These are phyloP conservation scores for Fusarium multiceps DNA, from an alignment of 2,329 filamentous ascomycete species.

Conservation along the genomic window DNA sequence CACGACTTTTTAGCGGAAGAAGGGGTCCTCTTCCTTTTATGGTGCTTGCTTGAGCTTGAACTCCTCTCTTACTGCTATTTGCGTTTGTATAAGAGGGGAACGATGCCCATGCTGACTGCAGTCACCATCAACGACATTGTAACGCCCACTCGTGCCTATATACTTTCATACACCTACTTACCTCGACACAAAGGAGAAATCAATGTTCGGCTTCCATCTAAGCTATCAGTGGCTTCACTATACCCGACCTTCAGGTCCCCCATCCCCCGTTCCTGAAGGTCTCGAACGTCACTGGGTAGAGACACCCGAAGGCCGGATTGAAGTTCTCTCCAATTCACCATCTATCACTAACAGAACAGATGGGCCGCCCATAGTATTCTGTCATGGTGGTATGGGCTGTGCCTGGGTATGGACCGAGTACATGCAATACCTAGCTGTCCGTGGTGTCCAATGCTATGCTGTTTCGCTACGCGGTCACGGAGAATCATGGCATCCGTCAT, in stretches of 20 bases:
- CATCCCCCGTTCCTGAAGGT: constrained; percentile 48
- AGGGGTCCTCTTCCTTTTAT: neutral
- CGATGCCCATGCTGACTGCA: neutral
- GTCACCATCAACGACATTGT: neutral
- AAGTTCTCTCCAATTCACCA: constrained; percentile 59
- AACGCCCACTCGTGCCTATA: neutral
- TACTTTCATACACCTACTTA: neutral
- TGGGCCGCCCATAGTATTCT: constrained; percentile 59
- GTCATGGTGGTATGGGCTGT: constrained; percentile 65
- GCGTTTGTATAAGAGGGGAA: constrained; percentile 15
- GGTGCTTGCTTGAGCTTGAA: neutral
- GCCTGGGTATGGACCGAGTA: constrained; percentile 65
- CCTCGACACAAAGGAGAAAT: neutral
- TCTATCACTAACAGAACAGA: constrained; percentile 14
- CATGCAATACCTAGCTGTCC: constrained; percentile 59
- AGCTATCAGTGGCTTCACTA: constrained; percentile 45
- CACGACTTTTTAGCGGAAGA: constrained; percentile 1
- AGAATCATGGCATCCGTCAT: constrained; percentile 62
- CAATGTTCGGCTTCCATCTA: constrained; percentile 45
- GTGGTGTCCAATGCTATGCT: constrained; percentile 62
- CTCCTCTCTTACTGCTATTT: neutral
- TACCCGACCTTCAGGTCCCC: constrained; percentile 39
- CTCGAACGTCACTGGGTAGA: constrained; percentile 58
- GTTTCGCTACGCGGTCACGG: constrained; percentile 65
- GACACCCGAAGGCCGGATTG: constrained; percentile 59